Evolutionary conservation across 2,329 filamentous ascomycete genomes (phyloP).

Genomic region (Aphanocladium album): DNA sequence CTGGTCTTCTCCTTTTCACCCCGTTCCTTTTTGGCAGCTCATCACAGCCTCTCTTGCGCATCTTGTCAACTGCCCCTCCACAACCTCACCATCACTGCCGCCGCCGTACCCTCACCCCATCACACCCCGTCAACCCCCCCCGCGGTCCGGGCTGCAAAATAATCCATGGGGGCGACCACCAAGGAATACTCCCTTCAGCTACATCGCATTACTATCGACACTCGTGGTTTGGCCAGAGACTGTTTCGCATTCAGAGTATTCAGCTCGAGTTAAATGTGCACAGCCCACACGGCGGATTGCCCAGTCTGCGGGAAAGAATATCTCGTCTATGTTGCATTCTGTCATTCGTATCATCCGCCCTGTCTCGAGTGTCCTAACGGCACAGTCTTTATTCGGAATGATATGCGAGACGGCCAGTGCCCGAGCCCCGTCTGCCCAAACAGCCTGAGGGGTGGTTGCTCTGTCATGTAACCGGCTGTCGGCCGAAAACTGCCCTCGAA

Average conservation of each 20-base stretch:
- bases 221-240: background rate
- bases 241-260: background rate
- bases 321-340: constrained; percentile 55
- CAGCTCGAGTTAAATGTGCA: constrained; percentile 49
- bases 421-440: constrained; percentile 57
- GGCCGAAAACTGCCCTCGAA: constrained; percentile 18
- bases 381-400: constrained; percentile 31
- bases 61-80: background rate
- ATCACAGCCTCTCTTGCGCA: background rate
- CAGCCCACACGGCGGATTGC: constrained; percentile 51
- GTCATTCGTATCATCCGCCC: constrained; percentile 46
- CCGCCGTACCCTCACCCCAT: background rate
- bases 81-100: background rate
- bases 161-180: constrained; percentile 1
- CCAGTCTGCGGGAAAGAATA: constrained; percentile 56
- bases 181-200: background rate
- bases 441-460: constrained; percentile 51
- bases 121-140: background rate
- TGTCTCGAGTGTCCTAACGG: constrained; percentile 43
- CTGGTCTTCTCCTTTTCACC: background rate
- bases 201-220: background rate
- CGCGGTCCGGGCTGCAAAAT: background rate
- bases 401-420: constrained; percentile 50
- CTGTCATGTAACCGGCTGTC: constrained; percentile 41
- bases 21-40: background rate